These are phyloP conservation scores for Hymenoscyphus fructigenus DNA, from an alignment of 2,329 filamentous ascomycete species.

Conservation along the genomic window DNA sequence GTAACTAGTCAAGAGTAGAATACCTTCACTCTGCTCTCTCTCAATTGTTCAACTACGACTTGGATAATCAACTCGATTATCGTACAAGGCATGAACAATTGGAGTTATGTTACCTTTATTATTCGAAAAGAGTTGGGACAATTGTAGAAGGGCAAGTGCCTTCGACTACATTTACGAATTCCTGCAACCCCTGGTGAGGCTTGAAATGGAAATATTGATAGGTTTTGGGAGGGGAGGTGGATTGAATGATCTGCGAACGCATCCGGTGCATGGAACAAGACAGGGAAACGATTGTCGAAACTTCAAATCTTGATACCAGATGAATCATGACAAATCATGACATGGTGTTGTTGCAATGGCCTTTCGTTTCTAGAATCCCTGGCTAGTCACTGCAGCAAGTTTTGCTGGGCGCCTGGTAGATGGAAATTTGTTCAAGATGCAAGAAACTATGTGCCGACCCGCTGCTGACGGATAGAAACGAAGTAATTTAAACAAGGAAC, in stretches of 20 bases:
- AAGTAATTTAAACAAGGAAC: slow-evolving; percentile 7
- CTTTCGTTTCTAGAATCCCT: background rate
- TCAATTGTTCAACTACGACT: too few species aligned
- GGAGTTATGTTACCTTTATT: too few species aligned
- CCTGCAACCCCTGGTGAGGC: too few species aligned
- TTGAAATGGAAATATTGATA: background rate
- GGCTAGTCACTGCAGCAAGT: background rate
- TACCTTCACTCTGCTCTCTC: too few species aligned
- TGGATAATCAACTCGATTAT: too few species aligned
- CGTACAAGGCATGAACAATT: too few species aligned
- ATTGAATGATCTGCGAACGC: slow-evolving; percentile 1
- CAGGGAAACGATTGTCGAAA: background rate
- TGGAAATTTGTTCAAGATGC: slow-evolving; percentile 1
- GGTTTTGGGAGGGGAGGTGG: background rate
- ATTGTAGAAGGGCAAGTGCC: too few species aligned
- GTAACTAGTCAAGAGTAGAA: too few species aligned
- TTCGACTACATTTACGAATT: too few species aligned
- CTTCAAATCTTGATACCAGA: slow-evolving; percentile 4
- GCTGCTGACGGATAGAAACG: background rate
- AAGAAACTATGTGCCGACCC: slow-evolving; percentile 8
- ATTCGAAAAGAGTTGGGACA: too few species aligned
- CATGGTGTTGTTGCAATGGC: background rate
- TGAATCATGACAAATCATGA: background rate
- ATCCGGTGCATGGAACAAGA: background rate
- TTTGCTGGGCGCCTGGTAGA: background rate